Evolutionary conservation across 352 stramenopile genomes (phyloP).

Genomic region (Albugo laibachii): DNA sequence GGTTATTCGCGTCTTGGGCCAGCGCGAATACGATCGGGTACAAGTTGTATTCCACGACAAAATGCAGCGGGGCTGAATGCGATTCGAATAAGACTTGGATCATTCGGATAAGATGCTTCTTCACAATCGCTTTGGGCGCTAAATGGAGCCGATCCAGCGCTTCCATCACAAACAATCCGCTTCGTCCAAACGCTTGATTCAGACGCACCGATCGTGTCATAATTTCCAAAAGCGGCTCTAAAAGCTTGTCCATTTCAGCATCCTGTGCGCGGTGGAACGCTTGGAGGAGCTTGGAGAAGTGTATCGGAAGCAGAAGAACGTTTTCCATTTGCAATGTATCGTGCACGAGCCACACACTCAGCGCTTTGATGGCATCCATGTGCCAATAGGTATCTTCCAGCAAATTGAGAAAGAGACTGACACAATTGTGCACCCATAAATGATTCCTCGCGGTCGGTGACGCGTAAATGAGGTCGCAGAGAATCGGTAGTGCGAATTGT

Average conservation of each 20-base stretch:
- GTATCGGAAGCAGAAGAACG: slow-evolving; percentile 35
- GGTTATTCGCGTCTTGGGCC: slow-evolving; percentile 73
- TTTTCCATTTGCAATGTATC: slow-evolving; percentile 73
- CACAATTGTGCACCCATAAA: slow-evolving; percentile 63
- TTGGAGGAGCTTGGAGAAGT: slow-evolving; percentile 45
- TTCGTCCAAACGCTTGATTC: slow-evolving; percentile 73
- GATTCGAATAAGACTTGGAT: slow-evolving; percentile 80
- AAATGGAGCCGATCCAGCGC: slow-evolving; percentile 59
- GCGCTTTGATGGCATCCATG: slow-evolving; percentile 74
- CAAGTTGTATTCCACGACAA: slow-evolving; percentile 79
- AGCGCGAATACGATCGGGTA: slow-evolving; percentile 56
- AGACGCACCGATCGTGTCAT: slow-evolving; percentile 48
- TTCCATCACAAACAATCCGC: slow-evolving; percentile 67
- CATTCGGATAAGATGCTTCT: slow-evolving; percentile 85
- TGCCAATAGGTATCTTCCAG: slow-evolving; percentile 82
- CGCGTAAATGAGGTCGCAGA: slow-evolving; percentile 84
- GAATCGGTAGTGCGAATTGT: slow-evolving; percentile 81
- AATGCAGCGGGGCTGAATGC: slow-evolving; percentile 65
- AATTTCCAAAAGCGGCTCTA: slow-evolving; percentile 67
- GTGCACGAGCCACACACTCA: slow-evolving; percentile 70
- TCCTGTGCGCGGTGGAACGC: slow-evolving; percentile 53
- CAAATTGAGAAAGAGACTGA: slow-evolving; percentile 74
- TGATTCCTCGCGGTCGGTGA: slow-evolving; percentile 64
- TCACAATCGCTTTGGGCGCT: slow-evolving; percentile 73
- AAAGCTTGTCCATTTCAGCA: slow-evolving; percentile 53